These are phyloP conservation scores for Xylaria polymorpha DNA, from an alignment of 2,329 filamentous ascomycete species.

Conservation along the genomic window DNA sequence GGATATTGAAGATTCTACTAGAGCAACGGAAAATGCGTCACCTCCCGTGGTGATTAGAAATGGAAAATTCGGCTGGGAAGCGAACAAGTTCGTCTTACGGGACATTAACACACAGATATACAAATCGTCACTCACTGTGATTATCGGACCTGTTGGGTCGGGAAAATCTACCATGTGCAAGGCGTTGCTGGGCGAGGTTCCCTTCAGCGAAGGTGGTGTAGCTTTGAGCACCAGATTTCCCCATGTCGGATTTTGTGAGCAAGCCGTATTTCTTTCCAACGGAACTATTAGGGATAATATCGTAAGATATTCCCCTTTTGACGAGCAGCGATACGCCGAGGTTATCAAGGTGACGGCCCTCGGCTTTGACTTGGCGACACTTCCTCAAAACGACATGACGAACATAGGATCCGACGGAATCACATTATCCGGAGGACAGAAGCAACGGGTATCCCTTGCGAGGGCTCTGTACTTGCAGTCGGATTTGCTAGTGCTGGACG, in stretches of 20 bases:
- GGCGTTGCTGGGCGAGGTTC: not conserved
- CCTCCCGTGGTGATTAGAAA: not conserved
- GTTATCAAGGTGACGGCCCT: not conserved
- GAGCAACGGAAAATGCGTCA: not conserved
- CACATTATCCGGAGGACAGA: not conserved
- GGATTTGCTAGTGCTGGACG: conserved; percentile 51
- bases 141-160: not conserved
- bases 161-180: not conserved
- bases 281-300: not conserved
- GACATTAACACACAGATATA: not conserved
- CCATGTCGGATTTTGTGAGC: not conserved
- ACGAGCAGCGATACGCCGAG: not conserved
- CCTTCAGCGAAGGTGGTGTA: no score
- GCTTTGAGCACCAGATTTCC: no score
- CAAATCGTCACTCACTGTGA: not conserved
- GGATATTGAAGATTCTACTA: not conserved
- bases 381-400: not conserved
- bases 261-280: not conserved
- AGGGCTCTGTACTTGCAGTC: conserved; percentile 50
- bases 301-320: not conserved
- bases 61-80: not conserved
- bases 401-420: not conserved
- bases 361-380: not conserved
- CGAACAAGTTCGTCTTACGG: not conserved
- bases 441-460: conserved; percentile 39